Percentiles rank a stretch among this genome's conserved stretches.
Conservation (phyloP, 1,284 basidiomycete species). For the Boletus mariae region DNA sequence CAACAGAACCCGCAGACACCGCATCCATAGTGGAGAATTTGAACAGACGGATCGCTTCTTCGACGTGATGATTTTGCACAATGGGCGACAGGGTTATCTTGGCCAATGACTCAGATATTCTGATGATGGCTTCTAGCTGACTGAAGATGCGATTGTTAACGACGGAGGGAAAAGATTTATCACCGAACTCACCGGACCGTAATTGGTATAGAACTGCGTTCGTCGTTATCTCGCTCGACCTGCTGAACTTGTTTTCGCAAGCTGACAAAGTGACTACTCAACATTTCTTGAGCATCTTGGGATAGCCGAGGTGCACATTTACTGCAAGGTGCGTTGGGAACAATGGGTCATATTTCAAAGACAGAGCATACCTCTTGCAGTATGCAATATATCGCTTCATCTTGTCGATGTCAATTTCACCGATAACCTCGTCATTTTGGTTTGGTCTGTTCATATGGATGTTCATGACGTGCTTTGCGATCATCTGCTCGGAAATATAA, state of each 20-base stretch:
- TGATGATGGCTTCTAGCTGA: conserved; percentile 98
- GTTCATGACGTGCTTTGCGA: conserved; percentile 98
- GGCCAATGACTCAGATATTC: conserved; percentile 95
- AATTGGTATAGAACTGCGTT: conserved; percentile 96
- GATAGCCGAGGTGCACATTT: conserved; percentile 96
- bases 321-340: conserved; percentile 38
- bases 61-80: conserved; percentile 92
- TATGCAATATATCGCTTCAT: conserved; percentile 98
- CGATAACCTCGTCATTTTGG: conserved; percentile 61
- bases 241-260: conserved; percentile 94
- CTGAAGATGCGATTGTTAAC: conserved; percentile 40
- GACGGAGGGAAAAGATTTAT: background rate
- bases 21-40: conserved; percentile 99
- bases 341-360: background rate
- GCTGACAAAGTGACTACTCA: conserved; percentile 95
- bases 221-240: conserved; percentile 96
- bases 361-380: conserved; percentile 76
- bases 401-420: conserved; percentile 96
- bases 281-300: conserved; percentile 91
- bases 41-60: conserved; percentile 97
- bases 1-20: conserved; percentile 88
- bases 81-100: conserved; percentile 89
- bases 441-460: conserved; percentile 94
- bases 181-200: conserved; percentile 78
- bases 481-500: conserved; percentile 54